A percentile compares a stretch with the other conserved stretches of the same genome.
Evolutionary conservation across 345 rosid species (phyloP).

Genomic region (Syzygium aqueum): DNA sequence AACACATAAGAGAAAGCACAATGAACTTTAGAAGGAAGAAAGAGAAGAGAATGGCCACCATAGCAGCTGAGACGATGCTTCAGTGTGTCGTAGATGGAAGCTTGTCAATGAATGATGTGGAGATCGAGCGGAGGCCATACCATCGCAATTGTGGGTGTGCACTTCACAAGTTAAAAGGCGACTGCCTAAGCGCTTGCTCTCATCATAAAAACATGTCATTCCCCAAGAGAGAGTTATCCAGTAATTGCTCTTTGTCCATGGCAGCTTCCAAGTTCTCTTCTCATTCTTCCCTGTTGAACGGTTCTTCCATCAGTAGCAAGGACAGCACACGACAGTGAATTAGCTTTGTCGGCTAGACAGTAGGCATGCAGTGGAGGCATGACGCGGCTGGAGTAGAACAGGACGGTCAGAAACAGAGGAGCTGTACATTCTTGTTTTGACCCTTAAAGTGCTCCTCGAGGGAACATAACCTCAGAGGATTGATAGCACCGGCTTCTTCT

Average conservation of each 20-base stretch:
- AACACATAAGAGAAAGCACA: not conserved
- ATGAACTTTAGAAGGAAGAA: not conserved
- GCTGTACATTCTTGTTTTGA: not conserved
- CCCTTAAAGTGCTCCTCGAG: not conserved
- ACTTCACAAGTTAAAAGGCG: not conserved
- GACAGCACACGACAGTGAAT: not conserved
- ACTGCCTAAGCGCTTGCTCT: not conserved
- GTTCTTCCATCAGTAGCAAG: not conserved
- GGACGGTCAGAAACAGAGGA: not conserved
- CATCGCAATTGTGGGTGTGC: constrained; percentile 13
- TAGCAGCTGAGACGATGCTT: constrained; percentile 1
- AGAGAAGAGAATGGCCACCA: not conserved
- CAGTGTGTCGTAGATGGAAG: not conserved
- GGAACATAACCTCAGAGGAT: not conserved
- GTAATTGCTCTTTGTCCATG: not conserved
- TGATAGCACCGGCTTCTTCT: not conserved
- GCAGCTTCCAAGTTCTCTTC: not conserved
- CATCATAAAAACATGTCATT: not conserved
- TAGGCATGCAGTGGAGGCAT: not conserved
- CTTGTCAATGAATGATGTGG: not conserved
- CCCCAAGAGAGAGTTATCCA: not conserved
- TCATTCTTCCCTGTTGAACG: not conserved
- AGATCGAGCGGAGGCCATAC: constrained; percentile 5
- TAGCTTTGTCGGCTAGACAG: not conserved
- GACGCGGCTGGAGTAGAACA: not conserved